Evolutionary conservation across 2,329 filamentous ascomycete genomes (phyloP).

Genomic region (Chrysoporthe austroafricana): DNA sequence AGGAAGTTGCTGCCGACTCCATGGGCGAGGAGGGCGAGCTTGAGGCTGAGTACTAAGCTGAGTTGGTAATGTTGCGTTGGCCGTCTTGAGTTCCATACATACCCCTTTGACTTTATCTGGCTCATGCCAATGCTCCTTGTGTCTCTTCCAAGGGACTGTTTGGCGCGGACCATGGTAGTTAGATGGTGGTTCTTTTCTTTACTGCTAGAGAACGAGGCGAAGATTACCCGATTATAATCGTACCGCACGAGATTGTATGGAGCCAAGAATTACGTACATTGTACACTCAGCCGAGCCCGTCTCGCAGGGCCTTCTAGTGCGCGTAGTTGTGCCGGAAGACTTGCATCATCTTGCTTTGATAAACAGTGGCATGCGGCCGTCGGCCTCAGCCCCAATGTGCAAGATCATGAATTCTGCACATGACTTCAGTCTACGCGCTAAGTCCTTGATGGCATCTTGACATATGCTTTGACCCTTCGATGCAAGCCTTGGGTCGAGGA

Average conservation of each 20-base stretch:
- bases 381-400: neutral
- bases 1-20: slow-evolving; percentile 96
- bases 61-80: slow-evolving; percentile 26
- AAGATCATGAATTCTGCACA: too few species aligned
- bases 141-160: slow-evolving; percentile 4
- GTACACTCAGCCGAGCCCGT: slow-evolving; percentile 3
- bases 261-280: slow-evolving; percentile 22
- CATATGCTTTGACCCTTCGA: neutral
- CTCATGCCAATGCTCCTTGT: slow-evolving; percentile 17
- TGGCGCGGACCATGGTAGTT: slow-evolving; percentile 23
- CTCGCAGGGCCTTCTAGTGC: neutral
- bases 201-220: slow-evolving; percentile 26
- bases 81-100: slow-evolving; percentile 23
- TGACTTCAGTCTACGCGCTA: neutral
- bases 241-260: slow-evolving; percentile 28
- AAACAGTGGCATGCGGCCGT: neutral
- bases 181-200: slow-evolving; percentile 27
- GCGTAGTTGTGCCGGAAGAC: neutral
- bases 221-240: slow-evolving; percentile 30
- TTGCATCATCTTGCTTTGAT: neutral
- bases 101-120: slow-evolving; percentile 26
- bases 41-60: slow-evolving; percentile 86
- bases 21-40: slow-evolving; percentile 82
- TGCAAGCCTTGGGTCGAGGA: neutral
- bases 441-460: neutral